Percentiles rank a stretch among this genome's conserved stretches.
phyloP scores from a whole-genome alignment of 176 grass and related monocot genomes.

The Juncus effusus region DNA sequence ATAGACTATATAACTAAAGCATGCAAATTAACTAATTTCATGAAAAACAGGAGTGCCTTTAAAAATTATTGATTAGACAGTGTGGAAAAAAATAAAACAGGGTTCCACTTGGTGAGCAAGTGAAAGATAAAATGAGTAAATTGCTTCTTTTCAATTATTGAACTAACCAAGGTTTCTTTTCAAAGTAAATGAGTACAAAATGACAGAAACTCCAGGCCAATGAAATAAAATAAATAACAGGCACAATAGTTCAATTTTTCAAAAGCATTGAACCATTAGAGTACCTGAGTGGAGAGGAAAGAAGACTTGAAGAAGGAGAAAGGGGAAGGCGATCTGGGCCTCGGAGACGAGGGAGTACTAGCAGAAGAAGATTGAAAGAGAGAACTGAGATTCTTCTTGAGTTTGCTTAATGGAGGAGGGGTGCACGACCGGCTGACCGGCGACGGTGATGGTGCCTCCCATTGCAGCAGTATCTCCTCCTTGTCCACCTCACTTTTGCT shows the following conservation, averaged over 20 bases:
- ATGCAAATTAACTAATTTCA: not conserved
- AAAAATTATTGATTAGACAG: no score
- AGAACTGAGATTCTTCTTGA: constrained; percentile 23
- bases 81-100: no score
- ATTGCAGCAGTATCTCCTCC: constrained; percentile 9
- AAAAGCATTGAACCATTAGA: not conserved
- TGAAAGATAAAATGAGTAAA: no score
- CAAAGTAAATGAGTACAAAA: not conserved
- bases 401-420: constrained; percentile 32
- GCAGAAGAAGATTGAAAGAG: constrained; percentile 19
- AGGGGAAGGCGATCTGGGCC: constrained; percentile 81
- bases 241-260: not conserved
- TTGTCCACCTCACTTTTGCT: constrained; percentile 33
- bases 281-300: constrained; percentile 54
- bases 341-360: constrained; percentile 63
- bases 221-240: constrained; percentile 4
- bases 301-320: constrained; percentile 82
- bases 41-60: not conserved
- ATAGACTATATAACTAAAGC: no score
- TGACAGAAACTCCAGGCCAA: not conserved
- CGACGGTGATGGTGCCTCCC: constrained; percentile 12
- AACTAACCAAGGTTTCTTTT: no score
- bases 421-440: constrained; percentile 46
- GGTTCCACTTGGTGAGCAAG: no score
- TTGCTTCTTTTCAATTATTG: no score